Evolutionary conservation across 352 stramenopile genomes (phyloP), one percentile per base, ranked within the genome.

Genomic region (Globisporangium nodosum): DNA sequence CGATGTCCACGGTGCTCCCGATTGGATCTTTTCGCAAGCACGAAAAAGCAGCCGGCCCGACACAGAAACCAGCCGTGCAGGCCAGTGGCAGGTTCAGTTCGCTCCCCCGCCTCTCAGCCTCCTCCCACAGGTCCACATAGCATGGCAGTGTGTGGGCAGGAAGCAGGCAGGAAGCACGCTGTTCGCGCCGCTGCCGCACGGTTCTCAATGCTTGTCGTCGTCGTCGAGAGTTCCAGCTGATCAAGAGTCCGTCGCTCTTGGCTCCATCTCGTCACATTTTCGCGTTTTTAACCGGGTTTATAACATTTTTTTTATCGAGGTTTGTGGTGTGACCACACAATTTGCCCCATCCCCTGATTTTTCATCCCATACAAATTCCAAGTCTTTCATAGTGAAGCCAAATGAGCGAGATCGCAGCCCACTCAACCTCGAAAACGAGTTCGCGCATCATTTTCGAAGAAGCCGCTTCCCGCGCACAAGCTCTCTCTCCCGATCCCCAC

Each of bases 301-400:
- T 37, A 6, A 37, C 7, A 42, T 42, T 42, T 15, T 13, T 42
- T 42, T 42, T 42, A 13, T 43, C 12, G 12, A 5, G 3, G 11
- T 43, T 16, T 43, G 37, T 43, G 13, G 37, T 5, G 43, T 49
- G 43, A 30, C 43, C 43, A 49, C 43, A 49, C 8, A 5, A 5
- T 49, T 49, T 43, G 37, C 16, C n/a, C 43, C 16, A 47, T 39
- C 37, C 43, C 18, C 43, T 49, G 43, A 49, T 49, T 49, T 49
- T 30, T 49, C 43, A 49, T 21, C 5, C 16, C 20, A 49, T 49
- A 49, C 43, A 27, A 24, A 15, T 3, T 12, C 43, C 20, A 49
- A 30, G 43, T 6, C 33, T 49, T 7, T 0, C n/a, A 49, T 49
- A 49, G n/a, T 24, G 43, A 16, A 49, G 43, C 43, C 43, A 49